Evolutionary conservation across 2,329 filamentous ascomycete species (phyloP).

Genomic region (Tolypocladium guangdongense): DNA sequence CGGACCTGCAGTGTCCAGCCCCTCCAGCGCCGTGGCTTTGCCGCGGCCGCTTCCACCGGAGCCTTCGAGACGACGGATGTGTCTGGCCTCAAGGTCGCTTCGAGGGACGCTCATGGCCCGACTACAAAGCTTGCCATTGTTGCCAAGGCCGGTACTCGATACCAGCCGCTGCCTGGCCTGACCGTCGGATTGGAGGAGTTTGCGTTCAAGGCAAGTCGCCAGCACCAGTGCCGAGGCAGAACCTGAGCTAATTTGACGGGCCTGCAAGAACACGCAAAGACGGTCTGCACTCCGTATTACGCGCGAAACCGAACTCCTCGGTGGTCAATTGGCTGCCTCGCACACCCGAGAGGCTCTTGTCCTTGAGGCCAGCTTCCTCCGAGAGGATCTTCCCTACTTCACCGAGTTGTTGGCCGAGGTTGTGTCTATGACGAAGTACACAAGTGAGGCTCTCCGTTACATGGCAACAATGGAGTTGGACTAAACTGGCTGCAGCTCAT

Average conservation of each 20-base stretch:
- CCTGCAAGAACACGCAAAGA: conserved; percentile 68
- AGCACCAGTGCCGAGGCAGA: conserved; percentile 4
- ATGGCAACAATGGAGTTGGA: conserved; percentile 5
- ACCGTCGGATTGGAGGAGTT: conserved; percentile 87
- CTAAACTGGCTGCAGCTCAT: conserved; percentile 47
- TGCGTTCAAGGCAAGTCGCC: conserved; percentile 75
- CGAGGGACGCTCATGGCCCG: conserved; percentile 77
- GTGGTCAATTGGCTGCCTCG: conserved; percentile 76
- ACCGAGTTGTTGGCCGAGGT: conserved; percentile 91
- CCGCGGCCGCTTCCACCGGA: conserved; percentile 56
- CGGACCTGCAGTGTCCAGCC: conserved; percentile 45
- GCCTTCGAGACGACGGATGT: conserved; percentile 81
- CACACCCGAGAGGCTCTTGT: conserved; percentile 92
- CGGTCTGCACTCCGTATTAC: conserved; percentile 87
- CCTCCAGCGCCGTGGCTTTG: conserved; percentile 40
- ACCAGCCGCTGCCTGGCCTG: conserved; percentile 80
- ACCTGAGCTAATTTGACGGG: conserved; percentile 35
- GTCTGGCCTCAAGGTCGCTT: conserved; percentile 83
- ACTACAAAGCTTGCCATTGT: conserved; percentile 88
- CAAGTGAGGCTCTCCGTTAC: conserved; percentile 38
- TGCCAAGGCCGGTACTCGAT: conserved; percentile 88
- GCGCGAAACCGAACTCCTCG: conserved; percentile 90
- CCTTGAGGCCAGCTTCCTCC: conserved; percentile 87
- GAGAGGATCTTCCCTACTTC: conserved; percentile 94
- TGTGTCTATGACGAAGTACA: conserved; percentile 77